phyloP scores from a whole-genome alignment of 768 basidiomycete species.

The Amanita subjunquillea region DNA sequence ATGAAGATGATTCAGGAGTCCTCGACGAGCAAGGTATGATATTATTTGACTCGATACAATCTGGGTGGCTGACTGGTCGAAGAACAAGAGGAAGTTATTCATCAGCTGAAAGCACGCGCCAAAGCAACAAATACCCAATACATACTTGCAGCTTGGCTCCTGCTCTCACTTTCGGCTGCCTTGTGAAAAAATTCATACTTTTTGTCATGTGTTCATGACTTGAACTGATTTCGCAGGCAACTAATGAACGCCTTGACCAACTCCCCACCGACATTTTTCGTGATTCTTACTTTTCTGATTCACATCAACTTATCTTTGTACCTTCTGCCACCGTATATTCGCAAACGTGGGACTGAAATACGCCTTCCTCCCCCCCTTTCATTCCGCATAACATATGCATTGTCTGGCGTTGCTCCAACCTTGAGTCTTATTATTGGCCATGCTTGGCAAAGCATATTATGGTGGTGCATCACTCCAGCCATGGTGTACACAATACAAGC shows the following conservation, averaged over 20 bases:
- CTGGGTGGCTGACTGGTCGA: not conserved
- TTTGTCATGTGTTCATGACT: not conserved
- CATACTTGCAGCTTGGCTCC: conserved; percentile 24
- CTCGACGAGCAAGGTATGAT: conserved; percentile 45
- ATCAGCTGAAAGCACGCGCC: conserved; percentile 35
- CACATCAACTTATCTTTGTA: conserved; percentile 5
- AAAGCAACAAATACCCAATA: conserved; percentile 30
- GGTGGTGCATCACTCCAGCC: conserved; percentile 39
- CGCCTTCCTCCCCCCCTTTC: conserved; percentile 16
- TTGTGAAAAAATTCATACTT: conserved; percentile 25
- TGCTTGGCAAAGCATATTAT: conserved; percentile 42
- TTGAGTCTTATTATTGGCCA: conserved; percentile 36
- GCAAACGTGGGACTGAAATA: conserved; percentile 7
- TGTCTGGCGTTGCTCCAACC: conserved; percentile 38
- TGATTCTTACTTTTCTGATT: not conserved
- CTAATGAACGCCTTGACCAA: conserved; percentile 22
- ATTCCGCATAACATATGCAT: conserved; percentile 17
- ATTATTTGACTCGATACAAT: too few species aligned
- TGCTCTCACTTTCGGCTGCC: conserved; percentile 33
- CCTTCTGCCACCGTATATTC: not conserved
- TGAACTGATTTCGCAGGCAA: conserved; percentile 10
- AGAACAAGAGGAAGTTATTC: conserved; percentile 58
- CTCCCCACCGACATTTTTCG: conserved; percentile 7
- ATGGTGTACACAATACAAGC: conserved; percentile 36
- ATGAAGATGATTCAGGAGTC: conserved; percentile 20